Percentiles rank a stretch among this genome's conserved stretches.
Conservation (phyloP, 192 early-diverging fungal species). For the Linnemannia exigua region DNA sequence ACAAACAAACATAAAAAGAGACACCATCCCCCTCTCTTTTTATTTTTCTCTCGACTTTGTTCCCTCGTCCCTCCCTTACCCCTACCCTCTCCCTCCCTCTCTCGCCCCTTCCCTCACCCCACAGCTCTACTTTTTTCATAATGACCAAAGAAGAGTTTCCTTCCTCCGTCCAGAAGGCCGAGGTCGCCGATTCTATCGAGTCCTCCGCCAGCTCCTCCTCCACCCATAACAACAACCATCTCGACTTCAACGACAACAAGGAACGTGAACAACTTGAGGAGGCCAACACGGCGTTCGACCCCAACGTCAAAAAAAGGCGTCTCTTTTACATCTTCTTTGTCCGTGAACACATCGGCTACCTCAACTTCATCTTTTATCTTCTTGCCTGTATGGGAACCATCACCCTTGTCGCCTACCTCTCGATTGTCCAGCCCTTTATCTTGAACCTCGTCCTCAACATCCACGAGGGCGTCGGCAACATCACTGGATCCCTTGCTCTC, state of each 20-base stretch:
- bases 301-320: background rate
- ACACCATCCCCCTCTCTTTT: background rate
- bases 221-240: background rate
- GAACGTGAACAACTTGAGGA: background rate
- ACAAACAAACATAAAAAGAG: background rate
- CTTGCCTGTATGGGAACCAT: constrained; percentile 29
- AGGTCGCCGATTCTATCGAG: background rate
- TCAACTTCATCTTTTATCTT: constrained; percentile 45
- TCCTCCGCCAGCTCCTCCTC: background rate
- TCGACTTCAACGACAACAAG: background rate
- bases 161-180: background rate
- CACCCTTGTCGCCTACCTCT: constrained; percentile 53
- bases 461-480: constrained; percentile 35
- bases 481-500: constrained; percentile 71
- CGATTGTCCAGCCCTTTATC: constrained; percentile 57
- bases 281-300: background rate
- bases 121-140: background rate
- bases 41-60: too few relatives aligned
- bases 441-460: constrained; percentile 45
- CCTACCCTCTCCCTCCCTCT: background rate
- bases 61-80: too few relatives aligned
- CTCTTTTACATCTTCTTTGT: constrained; percentile 54
- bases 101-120: background rate
- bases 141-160: background rate
- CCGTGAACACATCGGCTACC: constrained; percentile 35